phyloP scores from a whole-genome alignment of 2,329 filamentous ascomycete genomes.

The Apiospora saccharicola region DNA sequence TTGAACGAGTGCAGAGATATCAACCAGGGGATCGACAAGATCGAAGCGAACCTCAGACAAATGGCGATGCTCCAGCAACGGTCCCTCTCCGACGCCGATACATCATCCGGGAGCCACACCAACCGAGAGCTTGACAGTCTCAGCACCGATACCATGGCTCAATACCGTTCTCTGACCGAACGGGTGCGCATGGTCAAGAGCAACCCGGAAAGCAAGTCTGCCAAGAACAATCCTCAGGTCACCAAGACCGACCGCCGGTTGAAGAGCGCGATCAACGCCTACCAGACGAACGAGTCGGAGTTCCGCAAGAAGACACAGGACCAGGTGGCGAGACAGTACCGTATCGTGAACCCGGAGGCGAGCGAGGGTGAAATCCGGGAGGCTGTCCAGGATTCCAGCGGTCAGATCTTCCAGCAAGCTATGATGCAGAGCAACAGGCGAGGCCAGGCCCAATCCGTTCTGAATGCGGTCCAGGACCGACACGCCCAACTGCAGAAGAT shows the following conservation, averaged over 20 bases:
- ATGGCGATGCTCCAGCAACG: slow-evolving; percentile 75
- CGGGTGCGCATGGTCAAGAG: slow-evolving; percentile 85
- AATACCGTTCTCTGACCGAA: slow-evolving; percentile 80
- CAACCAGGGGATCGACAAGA: slow-evolving; percentile 76
- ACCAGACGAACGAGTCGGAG: slow-evolving; percentile 79
- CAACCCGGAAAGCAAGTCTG: slow-evolving; percentile 75
- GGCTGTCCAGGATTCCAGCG: slow-evolving; percentile 75
- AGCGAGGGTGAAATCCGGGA: slow-evolving; percentile 78
- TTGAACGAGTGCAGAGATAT: slow-evolving; percentile 87
- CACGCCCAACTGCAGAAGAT: slow-evolving; percentile 92
- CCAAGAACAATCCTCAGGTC: slow-evolving; percentile 81
- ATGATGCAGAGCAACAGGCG: slow-evolving; percentile 82
- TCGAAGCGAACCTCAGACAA: slow-evolving; percentile 76
- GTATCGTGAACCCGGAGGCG: slow-evolving; percentile 85
- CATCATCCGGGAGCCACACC: slow-evolving; percentile 69
- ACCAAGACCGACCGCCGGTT: slow-evolving; percentile 80
- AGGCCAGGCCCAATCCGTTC: slow-evolving; percentile 80
- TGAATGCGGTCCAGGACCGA: slow-evolving; percentile 81
- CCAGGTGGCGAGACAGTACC: slow-evolving; percentile 88
- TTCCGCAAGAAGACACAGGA: slow-evolving; percentile 83
- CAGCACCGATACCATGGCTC: slow-evolving; percentile 80
- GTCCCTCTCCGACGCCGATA: slow-evolving; percentile 78
- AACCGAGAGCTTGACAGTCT: slow-evolving; percentile 76
- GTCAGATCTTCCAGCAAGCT: slow-evolving; percentile 88
- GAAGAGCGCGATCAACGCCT: slow-evolving; percentile 81